Evolutionary conservation across 441 rosid genomes (phyloP), one percentile per base, ranked within the genome.

Genomic region (Populus trichocarpa): DNA sequence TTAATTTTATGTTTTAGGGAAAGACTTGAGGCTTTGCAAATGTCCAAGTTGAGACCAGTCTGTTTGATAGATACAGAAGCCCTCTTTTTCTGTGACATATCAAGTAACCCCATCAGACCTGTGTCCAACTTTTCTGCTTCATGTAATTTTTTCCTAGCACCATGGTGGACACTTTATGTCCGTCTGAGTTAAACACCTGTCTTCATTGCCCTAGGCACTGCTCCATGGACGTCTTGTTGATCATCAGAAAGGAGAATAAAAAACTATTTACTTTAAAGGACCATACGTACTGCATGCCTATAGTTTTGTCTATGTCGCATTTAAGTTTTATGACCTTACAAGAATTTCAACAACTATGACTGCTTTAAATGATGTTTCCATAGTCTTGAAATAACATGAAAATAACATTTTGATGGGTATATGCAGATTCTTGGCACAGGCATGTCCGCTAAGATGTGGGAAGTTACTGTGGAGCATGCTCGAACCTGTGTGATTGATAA

Each of bases 401-500:
- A 50, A 72, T 69, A 40, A 30, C 63, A 32, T 75, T 70, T 61
- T 36, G 71, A 26, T 75, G 74, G 25, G 63, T 65, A 23, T 80
- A 16, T 86, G 83, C 85, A 96, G 99, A 88, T 94, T 82, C 96
- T 96, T 46, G 99, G 99, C 74, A 88, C 97, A 4, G 99, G 99
- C 28, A 96, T 96, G 99, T 94, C 99, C 73, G 88, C 97, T 59
- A 96, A 94, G 89, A 96, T 93, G 98, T 96, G 99, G 98, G 99
- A 96, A 77, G 90, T 93, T 65, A 90, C 95, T 0, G 79, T 93
- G 71, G 98, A 94, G 76, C 99, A 96, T 84, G 97, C 99, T 72
- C 86, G 85, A 64, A 89, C 98, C 0, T 96, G 98, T 76, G 85
- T 84, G 42, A 85, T 96, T 57, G 97, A 94, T 84, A 90, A 85